A percentile compares a stretch with the other conserved stretches of the same genome.
phyloP scores from a whole-genome alignment of 371 early-diverging fungal species.

The Circinella umbellata region DNA sequence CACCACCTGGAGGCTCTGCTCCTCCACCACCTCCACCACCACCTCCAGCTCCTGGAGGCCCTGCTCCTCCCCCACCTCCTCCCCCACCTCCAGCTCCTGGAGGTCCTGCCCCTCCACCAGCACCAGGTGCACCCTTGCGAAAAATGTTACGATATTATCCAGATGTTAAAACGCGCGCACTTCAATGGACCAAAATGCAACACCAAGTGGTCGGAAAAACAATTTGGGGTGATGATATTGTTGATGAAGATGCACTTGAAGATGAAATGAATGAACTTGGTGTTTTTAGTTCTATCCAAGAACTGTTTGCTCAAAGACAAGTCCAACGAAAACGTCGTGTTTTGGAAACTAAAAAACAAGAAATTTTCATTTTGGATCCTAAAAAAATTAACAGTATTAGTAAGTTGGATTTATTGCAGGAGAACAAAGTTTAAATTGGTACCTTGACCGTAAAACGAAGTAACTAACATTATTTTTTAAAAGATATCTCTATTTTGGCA shows the following conservation, averaged over 20 bases:
- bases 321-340: conserved; percentile 46
- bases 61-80: conserved; percentile 31
- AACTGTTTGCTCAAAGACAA: conserved; percentile 77
- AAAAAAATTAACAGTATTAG: conserved; percentile 82
- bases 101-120: conserved; percentile 41
- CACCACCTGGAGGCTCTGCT: conserved; percentile 27
- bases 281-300: conserved; percentile 72
- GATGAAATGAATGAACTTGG: conserved; percentile 60
- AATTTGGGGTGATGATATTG: conserved; percentile 56
- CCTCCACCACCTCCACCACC: conserved; percentile 44
- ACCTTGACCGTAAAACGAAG: neutral
- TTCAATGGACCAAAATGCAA: conserved; percentile 88
- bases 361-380: conserved; percentile 71
- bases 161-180: conserved; percentile 77
- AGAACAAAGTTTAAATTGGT: neutral
- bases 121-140: conserved; percentile 40
- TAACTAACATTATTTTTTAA: neutral
- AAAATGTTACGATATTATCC: conserved; percentile 69
- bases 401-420: conserved; percentile 29
- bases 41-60: conserved; percentile 14
- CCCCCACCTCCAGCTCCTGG: conserved; percentile 36
- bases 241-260: conserved; percentile 58
- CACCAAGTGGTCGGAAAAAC: conserved; percentile 64
- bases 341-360: conserved; percentile 42
- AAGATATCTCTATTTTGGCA: conserved; percentile 73